Base-by-base conservation (phyloP, 306 rosid species). In the Citrullus colocynthis region DNA sequence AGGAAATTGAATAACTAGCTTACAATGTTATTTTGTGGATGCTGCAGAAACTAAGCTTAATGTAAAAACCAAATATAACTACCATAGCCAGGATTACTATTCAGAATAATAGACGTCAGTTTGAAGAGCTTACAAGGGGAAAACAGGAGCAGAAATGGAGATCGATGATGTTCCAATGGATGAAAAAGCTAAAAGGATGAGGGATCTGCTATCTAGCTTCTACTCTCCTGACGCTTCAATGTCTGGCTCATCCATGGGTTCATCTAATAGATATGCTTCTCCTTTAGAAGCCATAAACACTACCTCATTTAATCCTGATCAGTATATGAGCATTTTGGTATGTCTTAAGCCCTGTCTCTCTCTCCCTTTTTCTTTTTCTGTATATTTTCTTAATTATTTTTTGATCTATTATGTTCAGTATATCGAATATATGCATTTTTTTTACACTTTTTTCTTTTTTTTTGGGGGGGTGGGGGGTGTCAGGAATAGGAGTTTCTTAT, bases 191-290 rank as follows among this genome's bases (percentile, higher is more conserved):
- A 90, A 89, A 90, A 85, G 96, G 80, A 95, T 84, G 97, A 85
- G 98, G 79, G 98, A 95, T 86, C 91, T 95, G 41, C 82, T 95
- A 4, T 95, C 98, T 9, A 95, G 97, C 86, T 95, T 95, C 96
- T 92, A 95, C 88, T 84, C 97, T 16, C 93, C 90, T 30, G 97
- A 89, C 75, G 86, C 87, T 87, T 88, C 98, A 30, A 69, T 75
- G 79, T 79, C 91, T 10, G 74, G 93, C 69, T 62, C 81, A 71
- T n/a, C 91, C 45, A 13, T 74, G 74, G 75, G 82, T 5, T 80
- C 80, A 2, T 56, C 84, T 9, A 58, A 90, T 83, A 86, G 86
- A 48, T 64, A 51, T 60, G 80, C 85, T 52, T 81, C 96, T 37
- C 91, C 93, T 32, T 89, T 87, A 49, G 96, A 95, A 16, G 93